Evolutionary conservation across 495 filamentous ascomycete genomes (phyloP), one percentile per base, ranked within the genome.

Genomic region (Aspergillus baeticus): DNA sequence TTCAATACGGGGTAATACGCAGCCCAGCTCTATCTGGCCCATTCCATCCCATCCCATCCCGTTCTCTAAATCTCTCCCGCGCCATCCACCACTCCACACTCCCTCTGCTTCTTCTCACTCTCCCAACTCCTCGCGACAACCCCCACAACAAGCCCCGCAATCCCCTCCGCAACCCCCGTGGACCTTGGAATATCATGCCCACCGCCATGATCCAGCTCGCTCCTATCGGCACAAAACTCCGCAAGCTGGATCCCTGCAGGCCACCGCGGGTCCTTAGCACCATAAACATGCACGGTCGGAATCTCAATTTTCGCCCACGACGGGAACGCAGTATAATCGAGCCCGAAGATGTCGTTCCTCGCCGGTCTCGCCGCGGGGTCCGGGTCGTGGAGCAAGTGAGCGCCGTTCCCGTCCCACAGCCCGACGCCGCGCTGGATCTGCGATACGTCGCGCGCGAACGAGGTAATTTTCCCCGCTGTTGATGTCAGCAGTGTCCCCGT

Each of bases 271-370:
- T 59, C 57, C 36, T 49, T 54, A 3, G 10, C 22, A 15, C 57
- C 57, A 14, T 59, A 59, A 17, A 59, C 57, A 54, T 59, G 57
- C 34, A 54, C 57, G 5, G 50, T 59, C 7, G 57, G 57, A 17
- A 59, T 41, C 34, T 7, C 35, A 14, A 59, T 59, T 36, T 14
- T 44, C n/a, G 52, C 55, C 15, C 20, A 23, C 3, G 6, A 4
- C 8, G 47, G 47, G 13, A 50, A 50, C 2, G 6, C 5, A 1
- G 34, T 50, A 10, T 23, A 50, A 50, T 50, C 47, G 0, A 50
- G 18, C 14, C 47, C 47, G 10, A 38, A 50, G 34, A 50, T 20
- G 10, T 50, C 47, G 8, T 15, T 6, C 3, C 47, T 18, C 11
- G 7, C 3, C 3, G 47, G 47, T 14, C 47, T 33, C 1, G 6